Conservation (phyloP, 768 basidiomycete genomes). For the Podaxis rugospora region DNA sequence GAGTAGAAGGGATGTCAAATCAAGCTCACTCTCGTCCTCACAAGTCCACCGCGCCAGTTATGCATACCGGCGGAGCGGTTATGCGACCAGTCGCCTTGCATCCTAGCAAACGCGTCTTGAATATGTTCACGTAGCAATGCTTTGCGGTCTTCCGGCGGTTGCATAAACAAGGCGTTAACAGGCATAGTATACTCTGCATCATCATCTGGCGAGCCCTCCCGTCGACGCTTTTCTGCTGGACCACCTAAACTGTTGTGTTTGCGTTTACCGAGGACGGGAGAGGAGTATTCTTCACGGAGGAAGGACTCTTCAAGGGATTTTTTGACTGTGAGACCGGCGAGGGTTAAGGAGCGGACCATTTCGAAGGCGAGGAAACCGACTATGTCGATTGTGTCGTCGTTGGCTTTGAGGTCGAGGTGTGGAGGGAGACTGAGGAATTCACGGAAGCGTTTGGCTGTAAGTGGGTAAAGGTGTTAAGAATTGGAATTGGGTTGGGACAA, state of each 20-base stretch:
- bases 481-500: background rate
- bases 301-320: constrained; percentile 71
- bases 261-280: constrained; percentile 67
- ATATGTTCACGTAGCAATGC: constrained; percentile 82
- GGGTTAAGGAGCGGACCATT: constrained; percentile 90
- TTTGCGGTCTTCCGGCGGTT: constrained; percentile 77
- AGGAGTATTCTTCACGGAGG: constrained; percentile 59
- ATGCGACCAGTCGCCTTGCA: constrained; percentile 85
- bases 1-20: constrained; percentile 42
- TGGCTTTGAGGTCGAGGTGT: constrained; percentile 83
- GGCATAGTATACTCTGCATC: constrained; percentile 63
- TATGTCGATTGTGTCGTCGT: constrained; percentile 94
- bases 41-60: constrained; percentile 85
- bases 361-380: constrained; percentile 97
- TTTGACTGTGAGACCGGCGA: constrained; percentile 84
- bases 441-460: constrained; percentile 84
- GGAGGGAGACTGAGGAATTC: constrained; percentile 90
- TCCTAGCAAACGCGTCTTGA: constrained; percentile 84
- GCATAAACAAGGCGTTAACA: constrained; percentile 71
- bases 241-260: constrained; percentile 48
- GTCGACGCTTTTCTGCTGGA: constrained; percentile 46
- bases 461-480: background rate
- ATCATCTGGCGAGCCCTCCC: constrained; percentile 57
- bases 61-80: constrained; percentile 80
- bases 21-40: constrained; percentile 74